These are phyloP conservation scores for Bruguiera hainesii DNA, from an alignment of 441 rosid genomes.

Conservation along the genomic window DNA sequence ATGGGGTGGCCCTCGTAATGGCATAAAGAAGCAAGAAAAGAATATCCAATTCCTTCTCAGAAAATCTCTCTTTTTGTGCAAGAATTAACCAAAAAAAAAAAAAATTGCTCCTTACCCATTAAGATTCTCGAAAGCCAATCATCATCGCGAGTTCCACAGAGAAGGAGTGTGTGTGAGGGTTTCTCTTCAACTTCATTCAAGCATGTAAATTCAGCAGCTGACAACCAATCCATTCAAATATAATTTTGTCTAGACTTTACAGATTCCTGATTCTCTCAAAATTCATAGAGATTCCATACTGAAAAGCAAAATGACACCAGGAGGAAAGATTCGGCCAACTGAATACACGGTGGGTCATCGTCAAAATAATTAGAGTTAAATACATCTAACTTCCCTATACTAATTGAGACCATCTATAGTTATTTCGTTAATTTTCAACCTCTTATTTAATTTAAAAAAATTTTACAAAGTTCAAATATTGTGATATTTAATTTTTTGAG, in stretches of 20 bases:
- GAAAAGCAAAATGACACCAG: constrained; percentile 23
- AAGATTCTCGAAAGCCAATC: constrained; percentile 27
- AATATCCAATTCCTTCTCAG: constrained; percentile 16
- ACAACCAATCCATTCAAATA: not conserved
- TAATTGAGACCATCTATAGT: too few species aligned
- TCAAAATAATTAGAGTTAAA: too few species aligned
- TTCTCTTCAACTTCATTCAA: too few species aligned
- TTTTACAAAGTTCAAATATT: too few species aligned
- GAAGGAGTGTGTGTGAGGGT: not conserved
- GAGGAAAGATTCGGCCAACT: not conserved
- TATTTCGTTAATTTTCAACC: too few species aligned
- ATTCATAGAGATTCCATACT: constrained; percentile 19
- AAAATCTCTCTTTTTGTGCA: not conserved
- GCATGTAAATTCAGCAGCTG: constrained; percentile 13
- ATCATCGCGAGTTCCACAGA: not conserved
- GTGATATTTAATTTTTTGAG: too few species aligned
- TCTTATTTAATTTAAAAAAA: too few species aligned
- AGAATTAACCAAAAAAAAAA: constrained; percentile 13
- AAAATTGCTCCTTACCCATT: constrained; percentile 20
- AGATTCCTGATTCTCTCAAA: constrained; percentile 22
- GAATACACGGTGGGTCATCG: too few species aligned
- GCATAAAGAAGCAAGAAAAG: constrained; percentile 41
- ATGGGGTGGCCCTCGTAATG: constrained; percentile 24
- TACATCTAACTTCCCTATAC: too few species aligned
- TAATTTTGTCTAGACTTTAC: not conserved